phyloP scores from a whole-genome alignment of 2,329 filamentous ascomycete genomes.

The Pestalotiopsis sp. region DNA sequence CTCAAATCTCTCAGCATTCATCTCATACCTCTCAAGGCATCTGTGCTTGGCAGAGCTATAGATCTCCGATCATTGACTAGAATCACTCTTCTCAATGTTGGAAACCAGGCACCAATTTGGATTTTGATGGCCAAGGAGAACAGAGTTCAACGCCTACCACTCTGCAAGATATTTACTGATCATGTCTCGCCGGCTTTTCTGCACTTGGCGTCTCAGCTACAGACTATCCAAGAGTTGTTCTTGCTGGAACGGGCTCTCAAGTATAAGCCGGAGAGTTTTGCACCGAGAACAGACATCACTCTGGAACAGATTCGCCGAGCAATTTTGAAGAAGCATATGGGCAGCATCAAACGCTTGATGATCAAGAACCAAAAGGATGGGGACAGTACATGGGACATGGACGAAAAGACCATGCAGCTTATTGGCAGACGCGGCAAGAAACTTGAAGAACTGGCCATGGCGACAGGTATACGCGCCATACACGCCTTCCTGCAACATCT shows the following conservation, averaged over 20 bases:
- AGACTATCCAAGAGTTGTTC: slow-evolving; percentile 60
- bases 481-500: slow-evolving; percentile 61
- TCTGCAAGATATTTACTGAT: slow-evolving; percentile 65
- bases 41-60: slow-evolving; percentile 57
- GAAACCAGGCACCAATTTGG: slow-evolving; percentile 64
- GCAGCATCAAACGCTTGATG: slow-evolving; percentile 57
- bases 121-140: slow-evolving; percentile 57
- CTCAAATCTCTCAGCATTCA: slow-evolving; percentile 58
- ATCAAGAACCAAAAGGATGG: slow-evolving; percentile 56
- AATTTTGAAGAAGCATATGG: slow-evolving; percentile 60
- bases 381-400: slow-evolving; percentile 57
- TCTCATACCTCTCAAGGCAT: slow-evolving; percentile 62
- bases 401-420: slow-evolving; percentile 56
- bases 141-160: slow-evolving; percentile 48
- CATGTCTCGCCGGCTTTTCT: slow-evolving; percentile 61
- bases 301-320: slow-evolving; percentile 62
- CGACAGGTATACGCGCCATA: slow-evolving; percentile 55
- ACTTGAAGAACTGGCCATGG: slow-evolving; percentile 59
- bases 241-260: slow-evolving; percentile 57
- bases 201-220: slow-evolving; percentile 53
- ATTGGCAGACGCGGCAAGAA: slow-evolving; percentile 51
- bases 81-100: slow-evolving; percentile 66
- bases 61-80: slow-evolving; percentile 59
- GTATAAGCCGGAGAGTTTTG: slow-evolving; percentile 55
- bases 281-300: slow-evolving; percentile 49